A percentile compares a stretch with the other conserved stretches of the same genome.
These are phyloP conservation scores for Eurotiales sp. DNA, from an alignment of 2,329 filamentous ascomycete species.

Conservation along the genomic window DNA sequence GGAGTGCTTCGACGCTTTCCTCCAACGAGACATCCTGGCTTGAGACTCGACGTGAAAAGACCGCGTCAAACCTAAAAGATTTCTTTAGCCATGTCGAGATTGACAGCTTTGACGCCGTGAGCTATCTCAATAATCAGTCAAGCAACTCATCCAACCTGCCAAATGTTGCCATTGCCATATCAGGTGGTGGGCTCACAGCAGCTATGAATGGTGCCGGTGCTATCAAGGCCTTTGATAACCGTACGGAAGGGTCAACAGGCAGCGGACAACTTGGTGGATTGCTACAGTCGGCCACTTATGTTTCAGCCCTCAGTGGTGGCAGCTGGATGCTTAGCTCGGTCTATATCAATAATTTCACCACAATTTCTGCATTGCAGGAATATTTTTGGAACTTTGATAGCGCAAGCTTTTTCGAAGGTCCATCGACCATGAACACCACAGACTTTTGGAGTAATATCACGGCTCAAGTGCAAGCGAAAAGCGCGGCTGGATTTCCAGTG, in stretches of 20 bases:
- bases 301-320: slow-evolving; percentile 76
- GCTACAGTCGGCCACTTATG: slow-evolving; percentile 74
- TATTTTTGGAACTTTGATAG: slow-evolving; percentile 57
- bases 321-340: slow-evolving; percentile 84
- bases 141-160: slow-evolving; percentile 57
- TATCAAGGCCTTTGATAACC: slow-evolving; percentile 71
- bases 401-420: slow-evolving; percentile 59
- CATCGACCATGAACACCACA: slow-evolving; percentile 44
- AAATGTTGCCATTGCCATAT: slow-evolving; percentile 72
- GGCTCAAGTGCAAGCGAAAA: slow-evolving; percentile 58
- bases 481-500: slow-evolving; percentile 60
- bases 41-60: slow-evolving; percentile 64
- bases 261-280: slow-evolving; percentile 72
- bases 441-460: slow-evolving; percentile 62
- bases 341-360: slow-evolving; percentile 72
- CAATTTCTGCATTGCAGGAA: slow-evolving; percentile 54
- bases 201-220: slow-evolving; percentile 81
- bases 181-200: slow-evolving; percentile 80
- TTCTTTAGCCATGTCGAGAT: slow-evolving; percentile 69
- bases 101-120: slow-evolving; percentile 65
- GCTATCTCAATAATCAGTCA: slow-evolving; percentile 61
- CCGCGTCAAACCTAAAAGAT: slow-evolving; percentile 68
- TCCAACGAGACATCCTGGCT: slow-evolving; percentile 71
- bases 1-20: slow-evolving; percentile 61
- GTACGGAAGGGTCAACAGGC: slow-evolving; percentile 60